Evolutionary conservation across 176 grass and related monocot species (phyloP).

Genomic region (Dactylis glomerata): DNA sequence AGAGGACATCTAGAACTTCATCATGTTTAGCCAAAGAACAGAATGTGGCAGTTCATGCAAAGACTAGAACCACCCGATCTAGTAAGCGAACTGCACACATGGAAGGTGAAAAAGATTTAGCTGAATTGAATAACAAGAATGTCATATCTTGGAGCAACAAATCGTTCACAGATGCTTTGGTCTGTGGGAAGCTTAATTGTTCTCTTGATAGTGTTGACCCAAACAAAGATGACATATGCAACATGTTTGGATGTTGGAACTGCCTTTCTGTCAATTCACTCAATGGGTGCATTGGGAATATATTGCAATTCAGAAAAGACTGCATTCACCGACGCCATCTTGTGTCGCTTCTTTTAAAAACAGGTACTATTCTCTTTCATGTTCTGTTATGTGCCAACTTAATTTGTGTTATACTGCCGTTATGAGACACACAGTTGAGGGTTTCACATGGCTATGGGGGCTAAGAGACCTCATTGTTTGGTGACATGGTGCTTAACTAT

Average conservation of each 20-base stretch:
- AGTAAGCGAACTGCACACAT: slow-evolving; percentile 15
- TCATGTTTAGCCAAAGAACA: slow-evolving; percentile 34
- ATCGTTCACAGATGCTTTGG: slow-evolving; percentile 11
- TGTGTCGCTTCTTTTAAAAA: slow-evolving; percentile 71
- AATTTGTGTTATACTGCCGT: slow-evolving; percentile 2
- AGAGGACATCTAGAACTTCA: slow-evolving; percentile 33
- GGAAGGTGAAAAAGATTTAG: slow-evolving; percentile 23
- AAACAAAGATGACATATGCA: slow-evolving; percentile 29
- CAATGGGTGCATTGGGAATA: slow-evolving; percentile 49
- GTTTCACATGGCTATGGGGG: background rate
- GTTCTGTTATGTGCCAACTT: slow-evolving; percentile 17
- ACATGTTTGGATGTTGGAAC: slow-evolving; percentile 63
- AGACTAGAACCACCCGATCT: slow-evolving; percentile 40
- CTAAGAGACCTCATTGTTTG: background rate
- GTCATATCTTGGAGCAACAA: background rate
- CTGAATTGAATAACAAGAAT: slow-evolving; percentile 24
- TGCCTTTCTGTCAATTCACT: slow-evolving; percentile 54
- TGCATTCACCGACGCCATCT: slow-evolving; percentile 34
- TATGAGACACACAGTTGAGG: background rate
- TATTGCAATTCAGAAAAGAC: slow-evolving; percentile 54
- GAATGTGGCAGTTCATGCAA: slow-evolving; percentile 9
- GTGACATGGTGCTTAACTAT: background rate
- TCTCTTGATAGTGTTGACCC: background rate
- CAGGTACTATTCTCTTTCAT: slow-evolving; percentile 47
- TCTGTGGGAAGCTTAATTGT: slow-evolving; percentile 6